Conservation (phyloP, 2,329 filamentous ascomycete species). For the Dactylonectria macrodidyma region DNA sequence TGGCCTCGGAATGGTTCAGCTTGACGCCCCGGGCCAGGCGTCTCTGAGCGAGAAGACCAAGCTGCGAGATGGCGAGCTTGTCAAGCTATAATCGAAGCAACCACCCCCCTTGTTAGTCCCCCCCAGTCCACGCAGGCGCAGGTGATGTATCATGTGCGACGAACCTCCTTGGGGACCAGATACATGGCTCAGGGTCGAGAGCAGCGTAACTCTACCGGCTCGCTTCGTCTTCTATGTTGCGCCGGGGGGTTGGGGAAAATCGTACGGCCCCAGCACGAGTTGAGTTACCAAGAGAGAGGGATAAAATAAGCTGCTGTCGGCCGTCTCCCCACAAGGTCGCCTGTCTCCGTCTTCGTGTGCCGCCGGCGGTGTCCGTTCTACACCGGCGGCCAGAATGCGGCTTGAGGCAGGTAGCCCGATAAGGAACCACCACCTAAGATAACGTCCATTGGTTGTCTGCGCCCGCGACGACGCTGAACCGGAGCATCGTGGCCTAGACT, state of each 20-base stretch:
- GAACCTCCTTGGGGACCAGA: constrained; percentile 65
- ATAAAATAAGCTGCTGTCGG: not conserved
- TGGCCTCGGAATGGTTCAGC: constrained; percentile 91
- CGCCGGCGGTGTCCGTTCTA: not conserved
- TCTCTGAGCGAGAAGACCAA: constrained; percentile 89
- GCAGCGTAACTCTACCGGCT: constrained; percentile 1
- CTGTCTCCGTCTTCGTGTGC: not conserved
- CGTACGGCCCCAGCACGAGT: not conserved
- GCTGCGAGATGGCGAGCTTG: constrained; percentile 93
- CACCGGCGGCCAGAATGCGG: constrained; percentile 8
- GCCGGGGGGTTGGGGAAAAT: not conserved
- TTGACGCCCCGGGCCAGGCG: constrained; percentile 89
- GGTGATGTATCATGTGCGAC: constrained; percentile 38
- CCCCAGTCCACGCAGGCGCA: constrained; percentile 23
- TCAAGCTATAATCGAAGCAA: constrained; percentile 76
- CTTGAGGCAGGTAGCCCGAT: constrained; percentile 15
- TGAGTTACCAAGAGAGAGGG: not conserved
- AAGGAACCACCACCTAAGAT: constrained; percentile 24
- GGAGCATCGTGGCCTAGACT: not conserved
- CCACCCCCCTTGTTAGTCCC: constrained; percentile 40
- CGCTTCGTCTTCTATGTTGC: not conserved
- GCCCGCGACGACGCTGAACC: not conserved
- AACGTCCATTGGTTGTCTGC: constrained; percentile 26
- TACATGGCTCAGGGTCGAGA: constrained; percentile 55
- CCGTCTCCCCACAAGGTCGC: not conserved